Base-by-base conservation (phyloP, 129 eudicot species). In the Saussurea involucrata region DNA sequence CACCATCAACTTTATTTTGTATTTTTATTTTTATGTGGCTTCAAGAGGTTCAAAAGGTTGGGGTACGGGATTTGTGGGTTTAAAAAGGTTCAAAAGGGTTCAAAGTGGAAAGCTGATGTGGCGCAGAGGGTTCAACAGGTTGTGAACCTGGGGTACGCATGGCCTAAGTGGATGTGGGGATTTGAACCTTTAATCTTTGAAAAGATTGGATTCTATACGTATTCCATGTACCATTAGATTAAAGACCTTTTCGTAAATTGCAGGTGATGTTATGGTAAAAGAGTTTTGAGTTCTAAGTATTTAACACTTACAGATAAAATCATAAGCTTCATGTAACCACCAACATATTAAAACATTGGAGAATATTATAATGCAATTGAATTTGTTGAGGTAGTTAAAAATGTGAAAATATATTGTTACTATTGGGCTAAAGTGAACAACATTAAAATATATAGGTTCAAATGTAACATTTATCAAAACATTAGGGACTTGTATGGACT, bases 401-500 rank as follows among this genome's bases (percentile, higher is more conserved):
- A 60, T 18, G 66, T 60, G 66, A 60, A 60, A 18, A 5, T 8
- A 10, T 10, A 40, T 1, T 21, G 2, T 6, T 4, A 33, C 24
- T 31, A 74, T n/a, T 34, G 69, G 31, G 61, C 24, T 63, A 18
- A 36, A 21, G 11, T 28, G 64, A 40, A 21, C 34, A 72, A 63
- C 5, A 21, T 2, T 15, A 46, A 66, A 32, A 65, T 33, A 15
- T 24, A 33, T 66, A 40, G 73, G 81, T 21, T 7, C 8, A 68
- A 69, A 68, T 9, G 0, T 53, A 4, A 36, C 7, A 37, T 6
- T 58, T 0, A 42, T 25, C 17, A 21, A 67, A 67, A 57, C 65
- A 66, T 37, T 0, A 74, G 69, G 84, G 79, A 63, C 64, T 37
- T 68, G 31, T 15, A 63, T 61, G 37, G 58, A 58, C 17, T 18